Percentiles rank a stretch among this genome's conserved stretches.
These are phyloP conservation scores for Xylariaceae sp. DNA, from an alignment of 2,329 filamentous ascomycete species.

Conservation along the genomic window DNA sequence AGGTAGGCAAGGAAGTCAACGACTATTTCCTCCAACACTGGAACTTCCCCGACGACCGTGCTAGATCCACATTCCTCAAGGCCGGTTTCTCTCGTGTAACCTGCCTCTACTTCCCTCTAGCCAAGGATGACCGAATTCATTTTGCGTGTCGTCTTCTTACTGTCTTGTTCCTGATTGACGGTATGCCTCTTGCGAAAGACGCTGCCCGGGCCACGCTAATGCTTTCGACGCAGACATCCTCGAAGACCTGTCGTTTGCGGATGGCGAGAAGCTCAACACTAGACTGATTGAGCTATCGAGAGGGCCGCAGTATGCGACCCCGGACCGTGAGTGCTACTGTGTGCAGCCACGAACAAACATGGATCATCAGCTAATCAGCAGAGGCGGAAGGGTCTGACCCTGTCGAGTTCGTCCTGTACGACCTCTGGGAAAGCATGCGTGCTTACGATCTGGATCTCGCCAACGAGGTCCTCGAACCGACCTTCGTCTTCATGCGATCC, in stretches of 20 bases:
- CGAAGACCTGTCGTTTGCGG: constrained; percentile 50
- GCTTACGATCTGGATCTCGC: constrained; percentile 41
- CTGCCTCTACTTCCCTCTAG: constrained; percentile 48
- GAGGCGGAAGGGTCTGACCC: constrained; percentile 41
- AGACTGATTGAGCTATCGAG: no score
- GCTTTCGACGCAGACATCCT: constrained; percentile 43
- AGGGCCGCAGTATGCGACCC: no score
- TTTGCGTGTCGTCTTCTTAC: constrained; percentile 48
- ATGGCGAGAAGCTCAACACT: constrained; percentile 48
- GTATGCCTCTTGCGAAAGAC: constrained; percentile 29
- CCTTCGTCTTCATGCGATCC: constrained; percentile 47
- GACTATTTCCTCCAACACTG: constrained; percentile 48
- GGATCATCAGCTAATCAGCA: constrained; percentile 37
- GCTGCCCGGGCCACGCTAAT: not conserved
- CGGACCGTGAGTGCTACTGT: no score
- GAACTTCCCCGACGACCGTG: constrained; percentile 44
- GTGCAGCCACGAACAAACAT: no score
- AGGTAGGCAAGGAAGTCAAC: constrained; percentile 45
- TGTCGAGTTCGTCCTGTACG: constrained; percentile 46
- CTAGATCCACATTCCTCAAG: constrained; percentile 41
- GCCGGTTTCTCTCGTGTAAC: constrained; percentile 46
- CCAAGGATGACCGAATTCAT: constrained; percentile 47
- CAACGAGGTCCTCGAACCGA: constrained; percentile 44
- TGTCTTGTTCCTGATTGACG: constrained; percentile 51
- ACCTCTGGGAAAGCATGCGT: constrained; percentile 48